These are phyloP conservation scores for Pyrenochaeta sp. DNA, from an alignment of 2,329 filamentous ascomycete species.

Conservation along the genomic window DNA sequence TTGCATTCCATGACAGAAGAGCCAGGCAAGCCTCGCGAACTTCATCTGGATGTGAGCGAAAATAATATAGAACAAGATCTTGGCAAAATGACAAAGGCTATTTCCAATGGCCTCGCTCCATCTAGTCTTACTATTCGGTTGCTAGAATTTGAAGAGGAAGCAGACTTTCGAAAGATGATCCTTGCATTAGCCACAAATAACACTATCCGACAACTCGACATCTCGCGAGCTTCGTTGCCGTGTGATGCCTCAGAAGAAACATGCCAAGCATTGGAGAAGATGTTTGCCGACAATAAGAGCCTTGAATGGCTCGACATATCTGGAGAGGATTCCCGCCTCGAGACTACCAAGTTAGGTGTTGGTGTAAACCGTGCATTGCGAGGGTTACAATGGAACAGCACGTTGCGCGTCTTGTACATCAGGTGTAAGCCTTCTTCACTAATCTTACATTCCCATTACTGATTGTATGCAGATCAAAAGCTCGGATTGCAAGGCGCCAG, in stretches of 20 bases:
- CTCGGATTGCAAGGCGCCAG: slow-evolving; percentile 74
- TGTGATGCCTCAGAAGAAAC: slow-evolving; percentile 74
- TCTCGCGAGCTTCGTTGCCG: slow-evolving; percentile 74
- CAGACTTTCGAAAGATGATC: slow-evolving; percentile 70
- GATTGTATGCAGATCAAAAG: slow-evolving; percentile 62
- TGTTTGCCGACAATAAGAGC: slow-evolving; percentile 74
- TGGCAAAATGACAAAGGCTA: slow-evolving; percentile 61
- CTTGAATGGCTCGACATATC: slow-evolving; percentile 74
- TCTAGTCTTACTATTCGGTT: slow-evolving; percentile 72
- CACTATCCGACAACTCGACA: slow-evolving; percentile 70
- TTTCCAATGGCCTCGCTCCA: slow-evolving; percentile 64
- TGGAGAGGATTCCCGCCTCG: slow-evolving; percentile 75
- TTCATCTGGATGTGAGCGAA: slow-evolving; percentile 73
- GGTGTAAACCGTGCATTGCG: slow-evolving; percentile 72
- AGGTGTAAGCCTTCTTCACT: slow-evolving; percentile 52
- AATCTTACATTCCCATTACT: slow-evolving; percentile 20
- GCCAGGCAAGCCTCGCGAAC: slow-evolving; percentile 60
- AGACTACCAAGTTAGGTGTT: slow-evolving; percentile 73
- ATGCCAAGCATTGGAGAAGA: slow-evolving; percentile 67
- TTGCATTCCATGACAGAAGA: slow-evolving; percentile 68
- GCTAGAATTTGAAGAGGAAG: slow-evolving; percentile 73
- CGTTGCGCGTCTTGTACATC: slow-evolving; percentile 69
- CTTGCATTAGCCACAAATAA: slow-evolving; percentile 69
- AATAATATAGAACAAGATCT: slow-evolving; percentile 65
- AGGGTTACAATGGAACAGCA: slow-evolving; percentile 70